phyloP scores from a whole-genome alignment of 2,329 filamentous ascomycete species.

The Aspergillus felis region DNA sequence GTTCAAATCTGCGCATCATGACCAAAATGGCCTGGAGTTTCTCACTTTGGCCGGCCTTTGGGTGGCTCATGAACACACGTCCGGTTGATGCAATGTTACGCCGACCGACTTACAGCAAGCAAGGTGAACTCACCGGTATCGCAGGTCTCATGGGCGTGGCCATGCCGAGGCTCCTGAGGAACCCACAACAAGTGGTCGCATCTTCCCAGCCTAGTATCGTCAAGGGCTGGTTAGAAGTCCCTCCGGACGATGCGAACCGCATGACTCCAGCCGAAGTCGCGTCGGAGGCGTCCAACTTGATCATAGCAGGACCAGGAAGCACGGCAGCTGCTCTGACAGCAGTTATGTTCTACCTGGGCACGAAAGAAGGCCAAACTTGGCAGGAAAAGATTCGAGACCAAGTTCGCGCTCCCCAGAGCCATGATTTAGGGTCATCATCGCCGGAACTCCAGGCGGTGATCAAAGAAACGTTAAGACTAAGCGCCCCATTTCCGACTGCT shows the following conservation, averaged over 20 bases:
- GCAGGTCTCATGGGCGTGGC: slow-evolving; percentile 5
- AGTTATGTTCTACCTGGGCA: slow-evolving; percentile 11
- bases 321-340: slow-evolving; percentile 15
- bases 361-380: slow-evolving; percentile 11
- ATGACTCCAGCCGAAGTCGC: slow-evolving; percentile 11
- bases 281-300: slow-evolving; percentile 12
- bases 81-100: slow-evolving; percentile 2
- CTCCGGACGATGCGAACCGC: slow-evolving; percentile 7
- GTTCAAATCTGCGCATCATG: slow-evolving; percentile 5
- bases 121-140: slow-evolving; percentile 2
- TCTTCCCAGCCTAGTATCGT: slow-evolving; percentile 12
- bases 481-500: slow-evolving; percentile 12
- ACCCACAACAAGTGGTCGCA: background rate
- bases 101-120: background rate
- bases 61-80: slow-evolving; percentile 15
- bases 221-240: slow-evolving; percentile 12
- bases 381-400: slow-evolving; percentile 12
- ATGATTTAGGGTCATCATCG: background rate
- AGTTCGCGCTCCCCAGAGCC: background rate
- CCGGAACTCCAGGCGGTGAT: slow-evolving; percentile 14
- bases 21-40: slow-evolving; percentile 14
- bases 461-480: slow-evolving; percentile 15
- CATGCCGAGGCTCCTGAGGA: slow-evolving; percentile 3
- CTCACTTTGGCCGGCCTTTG: slow-evolving; percentile 12
- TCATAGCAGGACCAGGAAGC: slow-evolving; percentile 17